Conservation (phyloP, 2,329 filamentous ascomycete genomes). For the Exophiala sideris region DNA sequence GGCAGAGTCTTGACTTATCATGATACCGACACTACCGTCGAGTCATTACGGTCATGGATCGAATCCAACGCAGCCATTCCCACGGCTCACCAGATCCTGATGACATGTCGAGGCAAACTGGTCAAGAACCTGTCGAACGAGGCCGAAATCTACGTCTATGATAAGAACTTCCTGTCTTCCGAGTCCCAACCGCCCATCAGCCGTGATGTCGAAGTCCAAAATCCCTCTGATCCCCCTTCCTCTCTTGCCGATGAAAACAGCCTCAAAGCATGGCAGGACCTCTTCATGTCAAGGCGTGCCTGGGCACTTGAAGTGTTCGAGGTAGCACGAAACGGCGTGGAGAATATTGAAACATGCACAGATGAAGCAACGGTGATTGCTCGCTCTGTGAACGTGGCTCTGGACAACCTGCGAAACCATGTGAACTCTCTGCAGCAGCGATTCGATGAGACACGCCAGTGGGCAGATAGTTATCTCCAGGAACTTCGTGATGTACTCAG, state of each 20-base stretch:
- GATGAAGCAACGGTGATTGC: conserved; percentile 72
- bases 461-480: conserved; percentile 44
- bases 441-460: conserved; percentile 45
- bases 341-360: conserved; percentile 43
- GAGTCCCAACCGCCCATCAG: conserved; percentile 49
- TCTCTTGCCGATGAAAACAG: conserved; percentile 75
- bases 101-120: conserved; percentile 80
- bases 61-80: conserved; percentile 70
- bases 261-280: conserved; percentile 79
- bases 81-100: conserved; percentile 74
- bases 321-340: conserved; percentile 65
- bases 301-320: conserved; percentile 74
- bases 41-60: conserved; percentile 81
- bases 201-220: conserved; percentile 51
- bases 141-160: conserved; percentile 90
- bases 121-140: conserved; percentile 64
- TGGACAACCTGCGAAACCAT: conserved; percentile 64
- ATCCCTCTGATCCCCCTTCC: conserved; percentile 68
- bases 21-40: conserved; percentile 48
- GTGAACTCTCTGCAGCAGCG: conserved; percentile 44
- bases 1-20: conserved; percentile 66
- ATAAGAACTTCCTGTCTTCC: conserved; percentile 65
- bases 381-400: conserved; percentile 76
- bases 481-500: conserved; percentile 44
- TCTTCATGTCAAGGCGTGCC: conserved; percentile 74